Conservation (phyloP, 768 basidiomycete genomes). For the Leccinum truebloodii region DNA sequence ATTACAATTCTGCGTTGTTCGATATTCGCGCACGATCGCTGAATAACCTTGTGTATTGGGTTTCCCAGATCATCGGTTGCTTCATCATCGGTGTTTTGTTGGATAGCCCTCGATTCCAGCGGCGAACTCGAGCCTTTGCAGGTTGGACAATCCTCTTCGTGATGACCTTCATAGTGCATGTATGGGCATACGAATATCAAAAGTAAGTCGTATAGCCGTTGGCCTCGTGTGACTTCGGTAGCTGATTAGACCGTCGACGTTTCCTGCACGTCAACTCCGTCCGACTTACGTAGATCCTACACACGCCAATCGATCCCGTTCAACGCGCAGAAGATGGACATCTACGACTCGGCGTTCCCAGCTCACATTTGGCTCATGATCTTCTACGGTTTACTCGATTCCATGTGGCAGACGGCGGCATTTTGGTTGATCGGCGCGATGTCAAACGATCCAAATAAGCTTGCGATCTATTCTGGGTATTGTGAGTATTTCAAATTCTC, state of each 20-base stretch:
- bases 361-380: conserved; percentile 59
- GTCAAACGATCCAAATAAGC: conserved; percentile 75
- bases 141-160: conserved; percentile 63
- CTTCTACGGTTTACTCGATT: conserved; percentile 69
- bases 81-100: conserved; percentile 58
- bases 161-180: conserved; percentile 67
- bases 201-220: conserved; percentile 46
- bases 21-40: conserved; percentile 73
- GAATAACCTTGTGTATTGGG: conserved; percentile 82
- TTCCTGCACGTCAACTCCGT: neutral
- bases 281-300: conserved; percentile 42
- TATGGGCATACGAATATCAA: conserved; percentile 77
- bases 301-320: conserved; percentile 52
- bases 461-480: conserved; percentile 77
- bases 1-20: conserved; percentile 73
- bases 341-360: conserved; percentile 31
- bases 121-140: conserved; percentile 67
- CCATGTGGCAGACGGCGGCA: conserved; percentile 79
- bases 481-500: conserved; percentile 62
- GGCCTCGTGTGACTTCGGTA: neutral
- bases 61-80: conserved; percentile 46
- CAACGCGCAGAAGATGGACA: conserved; percentile 53
- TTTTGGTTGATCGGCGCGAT: conserved; percentile 85
- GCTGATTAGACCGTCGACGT: neutral
- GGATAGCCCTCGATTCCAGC: conserved; percentile 52